A percentile compares a stretch with the other conserved stretches of the same genome.
phyloP scores from a whole-genome alignment of 164 flowering plant species.

The Pachysandra terminalis region DNA sequence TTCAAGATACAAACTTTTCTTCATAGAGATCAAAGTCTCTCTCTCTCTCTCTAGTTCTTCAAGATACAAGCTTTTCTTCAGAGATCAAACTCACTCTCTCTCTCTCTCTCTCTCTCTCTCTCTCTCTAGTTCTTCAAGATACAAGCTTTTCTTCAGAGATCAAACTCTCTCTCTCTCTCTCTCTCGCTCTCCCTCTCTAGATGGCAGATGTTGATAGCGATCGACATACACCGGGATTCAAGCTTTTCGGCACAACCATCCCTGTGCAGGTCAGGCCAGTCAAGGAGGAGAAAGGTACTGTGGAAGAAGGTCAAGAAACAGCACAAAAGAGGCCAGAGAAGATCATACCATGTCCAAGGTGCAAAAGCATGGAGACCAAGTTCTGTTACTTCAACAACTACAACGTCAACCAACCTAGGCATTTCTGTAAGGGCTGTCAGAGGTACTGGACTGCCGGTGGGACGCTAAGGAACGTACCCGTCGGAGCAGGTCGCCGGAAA shows the following conservation, averaged over 20 bases:
- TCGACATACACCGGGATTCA: constrained; percentile 45
- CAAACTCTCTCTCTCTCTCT: too few relatives aligned
- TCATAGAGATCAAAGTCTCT: background rate
- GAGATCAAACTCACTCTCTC: too few relatives aligned
- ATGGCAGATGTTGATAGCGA: constrained; percentile 30
- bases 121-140: background rate
- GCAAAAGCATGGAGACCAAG: constrained; percentile 84
- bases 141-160: too few relatives aligned
- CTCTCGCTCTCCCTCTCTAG: too few relatives aligned
- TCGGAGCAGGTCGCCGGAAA: constrained; percentile 81
- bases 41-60: background rate
- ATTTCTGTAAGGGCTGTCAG: constrained; percentile 78
- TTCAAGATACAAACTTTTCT: background rate
- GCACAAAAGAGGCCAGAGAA: constrained; percentile 49
- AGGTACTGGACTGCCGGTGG: constrained; percentile 89
- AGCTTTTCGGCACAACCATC: constrained; percentile 72
- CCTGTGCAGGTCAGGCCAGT: constrained; percentile 33
- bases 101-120: constrained; percentile 16
- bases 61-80: too few relatives aligned
- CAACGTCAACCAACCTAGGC: constrained; percentile 79
- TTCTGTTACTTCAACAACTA: constrained; percentile 80
- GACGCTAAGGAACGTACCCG: constrained; percentile 66
- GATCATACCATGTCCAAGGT: constrained; percentile 72
- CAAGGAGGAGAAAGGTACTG: constrained; percentile 21
- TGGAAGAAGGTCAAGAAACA: constrained; percentile 11